Evolutionary conservation across 441 rosid species (phyloP).

Genomic region (Gossypium lobatum): DNA sequence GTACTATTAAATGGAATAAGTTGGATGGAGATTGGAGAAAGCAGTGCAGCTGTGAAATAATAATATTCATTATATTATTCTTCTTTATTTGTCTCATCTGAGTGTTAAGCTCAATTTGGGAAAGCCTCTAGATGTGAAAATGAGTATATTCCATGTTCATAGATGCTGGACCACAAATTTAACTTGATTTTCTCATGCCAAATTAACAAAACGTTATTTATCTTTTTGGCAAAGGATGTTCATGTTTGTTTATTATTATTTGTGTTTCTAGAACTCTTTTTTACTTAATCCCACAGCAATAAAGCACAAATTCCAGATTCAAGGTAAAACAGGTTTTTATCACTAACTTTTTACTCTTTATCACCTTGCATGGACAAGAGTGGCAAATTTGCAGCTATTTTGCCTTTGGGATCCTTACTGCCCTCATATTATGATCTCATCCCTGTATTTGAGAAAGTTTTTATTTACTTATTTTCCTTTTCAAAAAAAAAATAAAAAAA

Average conservation of each 20-base stretch:
- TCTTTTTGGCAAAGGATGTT: constrained; percentile 24
- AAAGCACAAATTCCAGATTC: neutral
- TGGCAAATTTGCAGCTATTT: constrained; percentile 7
- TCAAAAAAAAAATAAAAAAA: neutral
- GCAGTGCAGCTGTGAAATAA: constrained; percentile 26
- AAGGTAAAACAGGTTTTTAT: constrained; percentile 10
- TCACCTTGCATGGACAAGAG: neutral
- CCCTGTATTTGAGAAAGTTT: neutral
- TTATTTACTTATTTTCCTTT: neutral
- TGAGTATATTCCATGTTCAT: constrained; percentile 30
- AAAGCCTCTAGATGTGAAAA: constrained; percentile 19
- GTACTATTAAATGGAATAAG: constrained; percentile 21
- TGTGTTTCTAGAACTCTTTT: constrained; percentile 12
- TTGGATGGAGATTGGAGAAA: constrained; percentile 24
- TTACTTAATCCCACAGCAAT: neutral
- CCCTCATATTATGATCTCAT: neutral
- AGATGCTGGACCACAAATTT: constrained; percentile 29
- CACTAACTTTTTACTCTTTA: neutral
- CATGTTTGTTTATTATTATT: neutral
- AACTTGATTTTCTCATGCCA: constrained; percentile 28
- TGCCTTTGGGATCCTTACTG: constrained; percentile 14
- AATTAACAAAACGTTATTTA: constrained; percentile 4
- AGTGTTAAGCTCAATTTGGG: constrained; percentile 24
- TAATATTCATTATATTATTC: constrained; percentile 26
- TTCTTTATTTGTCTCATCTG: constrained; percentile 24